These are phyloP conservation scores for Aspergillus texensis DNA, from an alignment of 2,329 filamentous ascomycete genomes.

Conservation along the genomic window DNA sequence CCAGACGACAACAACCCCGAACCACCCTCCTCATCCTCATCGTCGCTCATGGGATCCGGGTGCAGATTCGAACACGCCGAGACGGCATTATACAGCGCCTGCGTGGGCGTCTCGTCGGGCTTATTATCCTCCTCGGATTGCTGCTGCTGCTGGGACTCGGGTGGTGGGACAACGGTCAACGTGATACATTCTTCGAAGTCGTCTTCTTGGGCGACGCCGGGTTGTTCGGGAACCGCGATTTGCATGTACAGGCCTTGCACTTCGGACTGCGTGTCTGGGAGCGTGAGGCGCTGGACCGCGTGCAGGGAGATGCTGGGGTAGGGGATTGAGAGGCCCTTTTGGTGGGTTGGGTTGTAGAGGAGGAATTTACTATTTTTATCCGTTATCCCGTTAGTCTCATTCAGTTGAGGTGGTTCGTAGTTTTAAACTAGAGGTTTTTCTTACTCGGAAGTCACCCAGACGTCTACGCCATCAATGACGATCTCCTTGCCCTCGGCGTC, in stretches of 20 bases:
- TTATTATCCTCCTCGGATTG: constrained; percentile 27
- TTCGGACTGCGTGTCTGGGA: constrained; percentile 33
- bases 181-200: constrained; percentile 47
- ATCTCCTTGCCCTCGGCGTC: constrained; percentile 33
- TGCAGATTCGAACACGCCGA: constrained; percentile 53
- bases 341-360: constrained; percentile 40
- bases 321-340: constrained; percentile 47
- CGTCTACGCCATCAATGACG: constrained; percentile 43
- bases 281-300: constrained; percentile 48
- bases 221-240: constrained; percentile 35
- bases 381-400: too few species aligned
- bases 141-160: constrained; percentile 19
- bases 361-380: constrained; percentile 42
- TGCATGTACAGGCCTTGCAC: constrained; percentile 54
- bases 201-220: constrained; percentile 33
- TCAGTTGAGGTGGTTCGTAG: not conserved
- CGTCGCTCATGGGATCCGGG: constrained; percentile 46
- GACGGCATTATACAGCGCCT: constrained; percentile 48
- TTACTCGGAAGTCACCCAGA: constrained; percentile 55
- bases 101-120: constrained; percentile 40
- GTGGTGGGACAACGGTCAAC: constrained; percentile 46
- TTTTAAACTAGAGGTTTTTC: too few species aligned
- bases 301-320: constrained; percentile 54
- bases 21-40: constrained; percentile 38
- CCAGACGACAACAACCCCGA: constrained; percentile 39